Evolutionary conservation across 1,139 yeast genomes (phyloP), one percentile per base, ranked within the genome.

Genomic region (Protomyces inundatus): DNA sequence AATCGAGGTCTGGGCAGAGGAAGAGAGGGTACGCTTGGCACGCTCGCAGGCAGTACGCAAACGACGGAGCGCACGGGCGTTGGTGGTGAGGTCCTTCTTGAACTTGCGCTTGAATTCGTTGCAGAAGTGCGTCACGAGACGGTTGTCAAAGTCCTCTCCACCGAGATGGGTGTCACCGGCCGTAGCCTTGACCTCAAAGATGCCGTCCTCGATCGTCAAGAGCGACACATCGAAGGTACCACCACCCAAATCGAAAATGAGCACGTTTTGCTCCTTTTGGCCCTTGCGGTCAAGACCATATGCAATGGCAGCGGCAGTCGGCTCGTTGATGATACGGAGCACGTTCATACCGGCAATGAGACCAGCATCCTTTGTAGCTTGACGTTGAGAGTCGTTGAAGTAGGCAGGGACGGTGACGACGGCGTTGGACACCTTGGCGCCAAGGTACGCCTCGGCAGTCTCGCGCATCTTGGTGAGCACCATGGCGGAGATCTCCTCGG

Each of bases 121-220:
- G 81, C 86, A 86, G 86, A 91, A 91, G 84, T 84, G 90, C 80
- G 88, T 93, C 78, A 91, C 88, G 77, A 91, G 85, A 85, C 90
- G 88, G 86, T 91, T 86, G 81, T 90, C 97, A 82, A 91, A 91
- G 84, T 91, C 98, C 84, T 91, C 96, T 87, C 98, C 98, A 87
- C 98, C 98, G 84, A 91, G 87, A 82, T 91, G 98, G 76, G 98
- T 93, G 83, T 93, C 97, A 90, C 98, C 98, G 78, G 98, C 97
- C 75, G 98, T 93, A 75, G 98, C 95, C 86, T 91, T 91, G 77
- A 93, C 98, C 77, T 95, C 91, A 87, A 91, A 93, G 76, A 93
- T 95, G 86, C 98, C 98, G 80, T 95, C 98, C 78, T 95, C 95
- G 78, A 93, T 90, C 84, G 90, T 88, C 79, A 91, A 84, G 75